These are phyloP conservation scores for Urtica urens DNA, from an alignment of 306 rosid genomes.

Conservation along the genomic window DNA sequence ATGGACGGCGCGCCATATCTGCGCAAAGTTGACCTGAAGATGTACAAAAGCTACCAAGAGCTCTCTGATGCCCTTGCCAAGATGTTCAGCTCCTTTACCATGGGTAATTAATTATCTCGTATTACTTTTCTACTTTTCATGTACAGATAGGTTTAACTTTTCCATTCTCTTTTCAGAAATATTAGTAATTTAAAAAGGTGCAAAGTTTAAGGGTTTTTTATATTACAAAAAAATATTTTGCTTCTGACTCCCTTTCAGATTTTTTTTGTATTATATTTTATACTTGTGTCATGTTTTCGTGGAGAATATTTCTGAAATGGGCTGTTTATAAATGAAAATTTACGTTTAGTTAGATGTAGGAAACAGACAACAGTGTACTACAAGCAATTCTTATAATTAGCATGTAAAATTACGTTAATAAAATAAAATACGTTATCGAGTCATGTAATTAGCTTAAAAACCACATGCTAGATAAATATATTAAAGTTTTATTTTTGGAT, in stretches of 20 bases:
- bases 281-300: not conserved
- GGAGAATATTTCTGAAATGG: not conserved
- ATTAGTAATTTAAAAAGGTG: too few relatives aligned
- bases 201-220: too few relatives aligned
- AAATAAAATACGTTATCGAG: too few relatives aligned
- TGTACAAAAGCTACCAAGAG: conserved; percentile 82
- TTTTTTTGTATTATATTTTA: too few relatives aligned
- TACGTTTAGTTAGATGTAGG: not conserved
- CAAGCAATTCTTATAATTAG: not conserved
- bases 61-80: conserved; percentile 91
- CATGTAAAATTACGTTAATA: not conserved
- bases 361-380: not conserved
- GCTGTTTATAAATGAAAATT: too few relatives aligned
- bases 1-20: conserved; percentile 99
- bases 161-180: too few relatives aligned
- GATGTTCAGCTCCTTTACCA: conserved; percentile 98
- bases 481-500: not conserved
- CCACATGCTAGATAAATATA: not conserved
- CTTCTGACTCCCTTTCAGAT: not conserved
- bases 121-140: too few relatives aligned
- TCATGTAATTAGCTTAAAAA: not conserved
- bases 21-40: conserved; percentile 89
- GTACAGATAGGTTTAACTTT: too few relatives aligned
- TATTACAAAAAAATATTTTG: too few relatives aligned
- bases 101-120: conserved; percentile 38